Evolutionary conservation across 1,139 yeast species (phyloP).

Genomic region (Protomyces arabidopsidicola): DNA sequence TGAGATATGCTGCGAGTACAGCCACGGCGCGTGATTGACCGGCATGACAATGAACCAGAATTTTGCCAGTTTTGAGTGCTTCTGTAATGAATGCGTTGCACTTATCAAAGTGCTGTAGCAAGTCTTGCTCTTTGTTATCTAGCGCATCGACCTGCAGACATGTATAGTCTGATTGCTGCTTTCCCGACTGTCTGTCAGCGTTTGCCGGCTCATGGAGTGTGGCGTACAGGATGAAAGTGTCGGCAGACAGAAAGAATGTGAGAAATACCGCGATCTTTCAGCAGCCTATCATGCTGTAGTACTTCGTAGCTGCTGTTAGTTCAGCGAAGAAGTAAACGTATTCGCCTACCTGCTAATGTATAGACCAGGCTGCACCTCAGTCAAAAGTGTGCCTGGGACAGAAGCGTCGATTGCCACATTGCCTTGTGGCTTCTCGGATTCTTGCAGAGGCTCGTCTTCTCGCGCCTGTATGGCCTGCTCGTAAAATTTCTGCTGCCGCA

Average conservation of each 20-base stretch:
- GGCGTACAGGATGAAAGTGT: slow-evolving; percentile 6
- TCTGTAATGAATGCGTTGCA: slow-evolving; percentile 62
- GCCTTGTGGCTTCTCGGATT: neutral
- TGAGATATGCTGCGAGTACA: slow-evolving; percentile 67
- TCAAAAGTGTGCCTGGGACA: neutral
- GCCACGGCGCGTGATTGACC: slow-evolving; percentile 82
- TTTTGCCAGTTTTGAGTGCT: slow-evolving; percentile 46
- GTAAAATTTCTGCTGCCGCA: neutral
- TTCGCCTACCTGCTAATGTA: neutral
- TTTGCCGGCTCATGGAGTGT: neutral
- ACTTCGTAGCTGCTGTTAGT: slow-evolving; percentile 23
- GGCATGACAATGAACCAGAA: slow-evolving; percentile 50
- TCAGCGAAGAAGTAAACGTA: neutral
- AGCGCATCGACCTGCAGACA: slow-evolving; percentile 1
- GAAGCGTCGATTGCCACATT: neutral
- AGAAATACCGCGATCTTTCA: slow-evolving; percentile 25
- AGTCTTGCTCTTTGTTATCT: slow-evolving; percentile 43
- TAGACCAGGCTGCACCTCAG: neutral
- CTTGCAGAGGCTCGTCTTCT: neutral
- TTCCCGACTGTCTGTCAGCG: neutral
- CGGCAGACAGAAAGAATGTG: slow-evolving; percentile 30
- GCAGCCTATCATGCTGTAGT: slow-evolving; percentile 25
- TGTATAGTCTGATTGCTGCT: neutral
- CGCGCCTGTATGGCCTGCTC: neutral
- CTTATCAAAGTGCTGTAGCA: slow-evolving; percentile 56